phyloP scores from a whole-genome alignment of 805 yeast species.

The Candida ponderosae region DNA sequence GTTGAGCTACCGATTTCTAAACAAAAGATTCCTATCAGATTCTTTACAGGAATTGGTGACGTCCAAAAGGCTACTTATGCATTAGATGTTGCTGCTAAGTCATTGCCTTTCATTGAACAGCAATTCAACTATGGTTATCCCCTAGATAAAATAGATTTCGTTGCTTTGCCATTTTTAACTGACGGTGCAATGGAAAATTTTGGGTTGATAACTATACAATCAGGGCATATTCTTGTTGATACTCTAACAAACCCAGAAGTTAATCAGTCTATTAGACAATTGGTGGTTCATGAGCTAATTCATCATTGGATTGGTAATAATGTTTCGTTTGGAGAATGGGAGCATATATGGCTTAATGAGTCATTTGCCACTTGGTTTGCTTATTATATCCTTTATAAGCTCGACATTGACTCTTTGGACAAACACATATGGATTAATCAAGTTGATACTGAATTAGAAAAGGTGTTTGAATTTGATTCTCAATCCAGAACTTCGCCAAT shows the following conservation, averaged over 20 bases:
- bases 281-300: conserved; percentile 63
- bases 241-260: conserved; percentile 18
- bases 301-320: conserved; percentile 79
- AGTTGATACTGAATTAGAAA: conserved; percentile 22
- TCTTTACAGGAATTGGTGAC: conserved; percentile 51
- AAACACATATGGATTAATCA: conserved; percentile 25
- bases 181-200: conserved; percentile 83
- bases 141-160: conserved; percentile 55
- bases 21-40: conserved; percentile 35
- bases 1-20: conserved; percentile 14
- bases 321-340: conserved; percentile 62
- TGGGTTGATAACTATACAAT: conserved; percentile 57
- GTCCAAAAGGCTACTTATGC: conserved; percentile 40
- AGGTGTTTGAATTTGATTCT: conserved; percentile 29
- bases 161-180: conserved; percentile 59
- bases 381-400: conserved; percentile 30
- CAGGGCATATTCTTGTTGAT: conserved; percentile 38
- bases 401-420: conserved; percentile 19
- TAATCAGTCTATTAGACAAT: conserved; percentile 36
- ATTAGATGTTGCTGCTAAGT: conserved; percentile 35
- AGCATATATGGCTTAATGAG: conserved; percentile 67
- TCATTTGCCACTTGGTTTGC: conserved; percentile 74
- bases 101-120: conserved; percentile 39
- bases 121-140: conserved; percentile 45
- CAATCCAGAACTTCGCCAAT: conserved; percentile 24